phyloP scores from a whole-genome alignment of 176 grass and related monocot genomes.

The Cenchrus fungigraminus region DNA sequence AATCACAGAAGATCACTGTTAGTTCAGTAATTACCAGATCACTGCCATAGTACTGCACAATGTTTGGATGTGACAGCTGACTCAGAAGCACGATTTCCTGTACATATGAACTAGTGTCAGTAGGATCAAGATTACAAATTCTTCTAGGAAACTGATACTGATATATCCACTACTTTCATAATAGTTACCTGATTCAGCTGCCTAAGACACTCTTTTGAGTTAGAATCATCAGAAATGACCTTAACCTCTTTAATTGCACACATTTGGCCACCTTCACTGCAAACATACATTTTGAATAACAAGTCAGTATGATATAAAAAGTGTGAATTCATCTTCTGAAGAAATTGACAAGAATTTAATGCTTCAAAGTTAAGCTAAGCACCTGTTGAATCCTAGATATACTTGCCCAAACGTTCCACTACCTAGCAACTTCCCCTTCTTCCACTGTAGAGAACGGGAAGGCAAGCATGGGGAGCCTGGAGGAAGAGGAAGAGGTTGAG shows the following conservation, averaged over 20 bases:
- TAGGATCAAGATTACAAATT: constrained; percentile 29
- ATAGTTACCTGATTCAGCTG: constrained; percentile 81
- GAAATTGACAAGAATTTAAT: neutral
- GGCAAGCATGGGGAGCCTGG: constrained; percentile 60
- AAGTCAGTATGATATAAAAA: constrained; percentile 9
- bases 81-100: constrained; percentile 95
- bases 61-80: constrained; percentile 91
- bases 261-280: constrained; percentile 87
- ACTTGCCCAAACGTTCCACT: constrained; percentile 93
- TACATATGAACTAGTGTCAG: constrained; percentile 24
- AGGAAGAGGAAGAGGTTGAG: constrained; percentile 75
- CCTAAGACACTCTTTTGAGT: constrained; percentile 93
- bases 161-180: constrained; percentile 9
- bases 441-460: constrained; percentile 62
- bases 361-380: constrained; percentile 19
- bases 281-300: constrained; percentile 19
- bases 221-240: constrained; percentile 92
- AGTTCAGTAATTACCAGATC: constrained; percentile 76
- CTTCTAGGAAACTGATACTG: neutral
- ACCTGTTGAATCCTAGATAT: constrained; percentile 87
- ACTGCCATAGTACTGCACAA: constrained; percentile 89
- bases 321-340: neutral
- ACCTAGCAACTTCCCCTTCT: constrained; percentile 81
- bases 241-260: constrained; percentile 99
- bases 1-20: constrained; percentile 34